These are phyloP conservation scores for Styphnolobium japonicum DNA, from an alignment of 306 rosid species.

Conservation along the genomic window DNA sequence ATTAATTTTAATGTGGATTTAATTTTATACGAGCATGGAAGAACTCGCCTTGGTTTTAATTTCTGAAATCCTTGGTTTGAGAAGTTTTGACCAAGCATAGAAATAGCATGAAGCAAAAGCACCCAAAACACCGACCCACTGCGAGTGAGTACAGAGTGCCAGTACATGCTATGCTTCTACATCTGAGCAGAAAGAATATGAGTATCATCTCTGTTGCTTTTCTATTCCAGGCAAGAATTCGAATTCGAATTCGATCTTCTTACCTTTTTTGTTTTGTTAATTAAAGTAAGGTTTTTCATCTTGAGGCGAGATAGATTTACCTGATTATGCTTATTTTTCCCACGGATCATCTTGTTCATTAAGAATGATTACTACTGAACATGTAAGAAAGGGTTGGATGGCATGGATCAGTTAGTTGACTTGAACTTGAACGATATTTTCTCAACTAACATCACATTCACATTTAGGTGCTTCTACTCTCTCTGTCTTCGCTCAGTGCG, in stretches of 20 bases:
- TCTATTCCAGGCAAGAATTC: slow-evolving; percentile 52
- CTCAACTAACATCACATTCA: not conserved
- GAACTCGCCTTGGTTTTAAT: not conserved
- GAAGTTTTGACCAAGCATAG: not conserved
- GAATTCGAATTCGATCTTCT: not conserved
- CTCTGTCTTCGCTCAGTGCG: slow-evolving; percentile 39
- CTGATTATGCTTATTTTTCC: not conserved
- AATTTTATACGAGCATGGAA: too few species aligned
- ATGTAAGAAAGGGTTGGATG: too few species aligned
- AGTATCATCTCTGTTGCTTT: slow-evolving; percentile 24
- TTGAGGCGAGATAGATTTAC: too few species aligned
- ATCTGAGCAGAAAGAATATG: not conserved
- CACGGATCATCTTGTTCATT: not conserved
- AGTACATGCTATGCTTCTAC: not conserved
- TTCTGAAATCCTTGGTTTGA: not conserved
- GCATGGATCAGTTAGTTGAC: not conserved
- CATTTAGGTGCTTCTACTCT: slow-evolving; percentile 50
- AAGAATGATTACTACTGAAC: too few species aligned
- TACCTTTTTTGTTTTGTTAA: not conserved
- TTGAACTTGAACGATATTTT: not conserved
- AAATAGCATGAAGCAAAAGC: not conserved
- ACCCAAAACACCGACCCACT: not conserved
- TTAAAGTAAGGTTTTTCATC: too few species aligned
- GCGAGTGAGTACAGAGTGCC: too few species aligned
- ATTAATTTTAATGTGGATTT: too few species aligned